phyloP scores from a whole-genome alignment of 2,329 filamentous ascomycete species.

The Colletotrichum sp. region DNA sequence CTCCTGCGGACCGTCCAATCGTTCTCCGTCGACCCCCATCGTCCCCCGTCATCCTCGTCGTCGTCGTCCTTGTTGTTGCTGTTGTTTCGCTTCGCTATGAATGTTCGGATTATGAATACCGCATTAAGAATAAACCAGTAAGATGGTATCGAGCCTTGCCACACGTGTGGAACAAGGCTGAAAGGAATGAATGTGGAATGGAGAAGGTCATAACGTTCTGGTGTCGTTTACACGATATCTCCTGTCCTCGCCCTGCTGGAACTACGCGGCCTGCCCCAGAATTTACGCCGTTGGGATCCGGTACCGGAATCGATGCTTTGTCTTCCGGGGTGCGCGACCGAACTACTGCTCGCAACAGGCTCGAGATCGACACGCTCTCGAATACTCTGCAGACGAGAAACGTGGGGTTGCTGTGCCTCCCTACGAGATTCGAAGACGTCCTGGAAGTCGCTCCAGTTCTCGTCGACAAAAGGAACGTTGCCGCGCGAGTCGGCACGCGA shows the following conservation, averaged over 20 bases:
- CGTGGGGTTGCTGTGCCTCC: constrained; percentile 35
- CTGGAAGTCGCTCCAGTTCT: constrained; percentile 44
- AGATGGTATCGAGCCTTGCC: not conserved
- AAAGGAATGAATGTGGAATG: not conserved
- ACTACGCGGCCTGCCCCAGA: constrained; percentile 13
- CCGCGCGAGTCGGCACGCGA: constrained; percentile 20
- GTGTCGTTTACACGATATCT: constrained; percentile 6
- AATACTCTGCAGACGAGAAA: constrained; percentile 20
- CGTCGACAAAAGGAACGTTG: constrained; percentile 30
- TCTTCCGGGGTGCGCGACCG: not conserved
- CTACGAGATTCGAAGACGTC: constrained; percentile 51
- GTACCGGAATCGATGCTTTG: constrained; percentile 5
- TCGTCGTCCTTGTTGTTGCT: not conserved
- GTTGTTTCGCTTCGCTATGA: not conserved
- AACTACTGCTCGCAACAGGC: not conserved
- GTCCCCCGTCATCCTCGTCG: not conserved
- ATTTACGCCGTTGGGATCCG: constrained; percentile 8
- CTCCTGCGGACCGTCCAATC: not conserved
- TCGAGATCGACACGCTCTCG: constrained; percentile 15
- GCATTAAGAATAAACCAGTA: not conserved
- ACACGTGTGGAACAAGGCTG: not conserved
- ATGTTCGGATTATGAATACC: not conserved
- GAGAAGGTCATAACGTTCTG: not conserved
- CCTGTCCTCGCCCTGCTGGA: not conserved
- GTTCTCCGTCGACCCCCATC: not conserved